Evolutionary conservation across 176 grass and related monocot species (phyloP).

Genomic region (Raddia distichophylla): DNA sequence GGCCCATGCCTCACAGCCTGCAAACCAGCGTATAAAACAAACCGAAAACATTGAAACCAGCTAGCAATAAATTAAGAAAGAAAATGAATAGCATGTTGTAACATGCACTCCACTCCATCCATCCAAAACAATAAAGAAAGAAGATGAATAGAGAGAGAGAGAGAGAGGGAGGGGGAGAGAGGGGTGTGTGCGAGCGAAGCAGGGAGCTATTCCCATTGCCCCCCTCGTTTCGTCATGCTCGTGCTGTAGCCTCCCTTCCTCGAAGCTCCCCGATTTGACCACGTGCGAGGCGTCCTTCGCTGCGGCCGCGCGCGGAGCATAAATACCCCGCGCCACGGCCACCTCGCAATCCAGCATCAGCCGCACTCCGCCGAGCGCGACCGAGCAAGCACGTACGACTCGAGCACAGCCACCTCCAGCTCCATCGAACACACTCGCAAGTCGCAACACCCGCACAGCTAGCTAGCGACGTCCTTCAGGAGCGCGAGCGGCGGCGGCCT

Average conservation of each 20-base stretch:
- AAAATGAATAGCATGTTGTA: no score
- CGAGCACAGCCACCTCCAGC: neutral
- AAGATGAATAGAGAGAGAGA: neutral
- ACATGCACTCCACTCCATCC: no score
- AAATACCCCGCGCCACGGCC: slow-evolving; percentile 20
- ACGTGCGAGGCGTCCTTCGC: neutral
- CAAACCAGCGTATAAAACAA: no score
- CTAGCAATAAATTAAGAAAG: no score
- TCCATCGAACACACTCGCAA: neutral
- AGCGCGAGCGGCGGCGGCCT: neutral
- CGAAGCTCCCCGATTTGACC: slow-evolving; percentile 44
- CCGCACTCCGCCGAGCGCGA: slow-evolving; percentile 1
- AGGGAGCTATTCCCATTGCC: neutral
- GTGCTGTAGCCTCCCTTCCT: neutral
- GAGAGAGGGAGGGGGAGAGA: neutral
- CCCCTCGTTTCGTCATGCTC: neutral
- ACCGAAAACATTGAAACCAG: no score
- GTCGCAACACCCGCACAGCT: no score
- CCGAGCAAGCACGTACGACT: neutral
- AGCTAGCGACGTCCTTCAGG: neutral
- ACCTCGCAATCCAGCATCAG: slow-evolving; percentile 1
- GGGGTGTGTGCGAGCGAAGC: neutral
- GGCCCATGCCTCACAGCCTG: no score
- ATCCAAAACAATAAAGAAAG: neutral
- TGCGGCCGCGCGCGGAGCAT: neutral